A percentile compares a stretch with the other conserved stretches of the same genome.
Conservation (phyloP, 306 rosid genomes). For the Fragaria iinumae region DNA sequence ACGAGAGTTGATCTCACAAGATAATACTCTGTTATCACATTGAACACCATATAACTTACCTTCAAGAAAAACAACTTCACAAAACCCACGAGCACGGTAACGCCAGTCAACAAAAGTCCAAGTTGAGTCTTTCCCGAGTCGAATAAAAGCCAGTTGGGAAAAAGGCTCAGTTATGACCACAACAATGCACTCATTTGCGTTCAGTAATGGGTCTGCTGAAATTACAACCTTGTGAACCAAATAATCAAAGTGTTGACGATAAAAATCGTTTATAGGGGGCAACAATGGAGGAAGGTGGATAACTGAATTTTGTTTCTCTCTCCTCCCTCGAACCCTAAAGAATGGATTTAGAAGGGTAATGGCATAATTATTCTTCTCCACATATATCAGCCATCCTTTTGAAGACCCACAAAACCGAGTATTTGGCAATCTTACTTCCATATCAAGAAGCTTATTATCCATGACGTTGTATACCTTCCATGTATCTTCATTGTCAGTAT, state of each 20-base stretch:
- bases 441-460: neutral
- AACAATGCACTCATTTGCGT: neutral
- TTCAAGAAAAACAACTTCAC: neutral
- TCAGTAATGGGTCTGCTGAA: neutral
- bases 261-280: neutral
- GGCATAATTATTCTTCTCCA: neutral
- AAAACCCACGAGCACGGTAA: neutral
- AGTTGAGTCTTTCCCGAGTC: neutral
- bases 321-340: neutral
- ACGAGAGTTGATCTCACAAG: neutral
- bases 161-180: neutral
- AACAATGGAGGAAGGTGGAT: neutral
- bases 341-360: neutral
- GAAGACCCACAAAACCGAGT: neutral
- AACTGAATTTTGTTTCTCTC: neutral
- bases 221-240: neutral
- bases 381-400: constrained; percentile 2
- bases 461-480: neutral
- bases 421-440: neutral
- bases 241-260: too few relatives aligned
- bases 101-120: neutral
- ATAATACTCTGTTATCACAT: neutral
- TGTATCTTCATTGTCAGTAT: too few relatives aligned
- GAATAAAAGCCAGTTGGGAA: neutral
- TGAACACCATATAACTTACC: neutral